Conservation (phyloP, 73 alveolate species). For the Tetrahymena borealis region DNA sequence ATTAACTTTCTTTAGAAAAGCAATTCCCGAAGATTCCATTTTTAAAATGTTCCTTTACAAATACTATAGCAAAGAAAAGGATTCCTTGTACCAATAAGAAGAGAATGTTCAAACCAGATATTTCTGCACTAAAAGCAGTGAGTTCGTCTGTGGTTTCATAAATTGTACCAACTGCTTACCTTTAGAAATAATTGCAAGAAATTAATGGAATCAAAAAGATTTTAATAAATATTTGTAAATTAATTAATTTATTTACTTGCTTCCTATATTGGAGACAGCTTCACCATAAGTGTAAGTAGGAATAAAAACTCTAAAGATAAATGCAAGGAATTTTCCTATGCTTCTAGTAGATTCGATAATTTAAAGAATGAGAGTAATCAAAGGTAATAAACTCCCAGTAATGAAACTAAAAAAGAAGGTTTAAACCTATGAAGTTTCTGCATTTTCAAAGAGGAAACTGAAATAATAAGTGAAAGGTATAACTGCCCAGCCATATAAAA, state of each 20-base stretch:
- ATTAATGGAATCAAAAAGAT: not conserved
- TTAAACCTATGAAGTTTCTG: slow-evolving; percentile 55
- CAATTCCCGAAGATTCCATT: slow-evolving; percentile 23
- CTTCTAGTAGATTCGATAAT: slow-evolving; percentile 49
- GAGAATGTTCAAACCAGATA: slow-evolving; percentile 59
- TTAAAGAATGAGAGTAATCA: slow-evolving; percentile 40
- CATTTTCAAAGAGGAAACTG: slow-evolving; percentile 58
- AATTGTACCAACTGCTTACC: slow-evolving; percentile 1
- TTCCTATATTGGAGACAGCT: slow-evolving; percentile 14
- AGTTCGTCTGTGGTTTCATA: not conserved
- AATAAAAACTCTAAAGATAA: slow-evolving; percentile 26
- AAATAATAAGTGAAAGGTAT: slow-evolving; percentile 81
- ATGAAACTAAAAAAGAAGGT: slow-evolving; percentile 66
- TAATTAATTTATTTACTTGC: not conserved
- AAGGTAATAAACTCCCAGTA: slow-evolving; percentile 56
- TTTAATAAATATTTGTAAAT: not conserved
- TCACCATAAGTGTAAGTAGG: slow-evolving; percentile 44
- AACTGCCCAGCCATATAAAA: slow-evolving; percentile 77
- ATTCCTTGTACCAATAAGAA: slow-evolving; percentile 17
- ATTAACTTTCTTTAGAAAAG: slow-evolving; percentile 9
- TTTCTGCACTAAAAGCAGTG: slow-evolving; percentile 32
- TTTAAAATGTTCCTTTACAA: slow-evolving; percentile 29
- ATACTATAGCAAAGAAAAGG: slow-evolving; percentile 3
- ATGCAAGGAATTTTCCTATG: slow-evolving; percentile 30
- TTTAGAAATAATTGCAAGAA: no score